These are phyloP conservation scores for Phanerochaete carnosa DNA, from an alignment of 768 basidiomycete genomes.

Conservation along the genomic window DNA sequence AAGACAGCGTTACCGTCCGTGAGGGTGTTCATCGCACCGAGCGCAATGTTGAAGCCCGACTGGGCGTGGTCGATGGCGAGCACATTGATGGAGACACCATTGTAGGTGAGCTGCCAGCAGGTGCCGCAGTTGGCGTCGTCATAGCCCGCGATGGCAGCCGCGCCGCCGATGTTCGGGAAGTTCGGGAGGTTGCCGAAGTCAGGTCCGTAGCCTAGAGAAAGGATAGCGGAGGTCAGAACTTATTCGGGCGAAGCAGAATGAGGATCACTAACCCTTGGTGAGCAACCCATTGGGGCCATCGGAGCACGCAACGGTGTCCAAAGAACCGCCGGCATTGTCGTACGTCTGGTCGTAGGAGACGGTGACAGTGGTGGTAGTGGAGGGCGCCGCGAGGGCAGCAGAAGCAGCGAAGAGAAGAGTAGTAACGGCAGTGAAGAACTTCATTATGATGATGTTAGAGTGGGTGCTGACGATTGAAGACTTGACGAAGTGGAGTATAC, in stretches of 20 bases:
- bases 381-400: slow-evolving; percentile 20
- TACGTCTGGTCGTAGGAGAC: slow-evolving; percentile 46
- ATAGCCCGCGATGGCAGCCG: slow-evolving; percentile 45
- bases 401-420: slow-evolving; percentile 20
- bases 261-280: no score
- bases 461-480: not conserved
- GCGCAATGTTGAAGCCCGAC: slow-evolving; percentile 35
- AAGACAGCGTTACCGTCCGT: slow-evolving; percentile 22
- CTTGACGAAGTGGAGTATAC: not conserved
- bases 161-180: slow-evolving; percentile 62
- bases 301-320: slow-evolving; percentile 46
- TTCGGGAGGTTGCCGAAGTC: slow-evolving; percentile 50
- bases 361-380: slow-evolving; percentile 14
- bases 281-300: no score
- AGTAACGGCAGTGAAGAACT: slow-evolving; percentile 21
- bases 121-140: slow-evolving; percentile 53
- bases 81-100: slow-evolving; percentile 42
- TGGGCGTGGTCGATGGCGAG: slow-evolving; percentile 49
- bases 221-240: no score
- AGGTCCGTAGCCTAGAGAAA: slow-evolving; percentile 41
- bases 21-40: slow-evolving; percentile 27
- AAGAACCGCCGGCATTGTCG: slow-evolving; percentile 39
- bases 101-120: slow-evolving; percentile 58
- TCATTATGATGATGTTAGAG: slow-evolving; percentile 13
- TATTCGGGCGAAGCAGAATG: no score